Base-by-base conservation (phyloP, 768 basidiomycete species). In the Amanita jacksonii region DNA sequence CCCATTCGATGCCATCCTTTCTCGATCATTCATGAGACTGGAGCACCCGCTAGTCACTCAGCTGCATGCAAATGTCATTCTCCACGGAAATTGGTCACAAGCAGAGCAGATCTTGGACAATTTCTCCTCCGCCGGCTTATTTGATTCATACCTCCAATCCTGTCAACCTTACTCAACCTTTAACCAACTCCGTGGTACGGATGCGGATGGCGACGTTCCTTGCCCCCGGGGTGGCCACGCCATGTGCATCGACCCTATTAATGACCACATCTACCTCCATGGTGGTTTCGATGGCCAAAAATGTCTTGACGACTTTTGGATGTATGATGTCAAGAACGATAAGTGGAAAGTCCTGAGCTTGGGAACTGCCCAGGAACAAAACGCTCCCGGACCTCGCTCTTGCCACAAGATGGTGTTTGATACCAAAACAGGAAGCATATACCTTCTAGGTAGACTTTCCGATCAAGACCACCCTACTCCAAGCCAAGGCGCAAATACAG, bases 371-470 rank as follows among this genome's bases (percentile, higher is more conserved):
- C 52, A 60, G 19, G 79, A 83, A 27, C 64, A 64, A 43, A 76
- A 81, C 41, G 85, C 83, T 1, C 86, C 86, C 7, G 72, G 75
- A 1, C 69, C 82, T 3, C 68, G 86, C 22, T 78, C 79, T 7
- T 88, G 86, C 54, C 87, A 88, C 54, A 85, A 83, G 62, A 86
- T 87, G 80, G 77, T 75, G 13, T 87, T 85, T 53, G 84, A 88
- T 52, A 62, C 67, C n/a, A 74, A 70, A 58, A 79, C 77, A 0
- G 82, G 80, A 1, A 69, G 66, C 45, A 79, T 89, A 15, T 89
- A 85, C 56, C 54, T 88, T 1, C 60, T 88, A n/a, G 86, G 86
- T 10, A 65, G 81, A 52, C 59, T 86, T 40, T 70, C 68, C 10
- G 82, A 85, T 47, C 62, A 61, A 20, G 80, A 82, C 49, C 61